Conservation (phyloP, 176 grass and related monocot species). For the Melocanna baccifera region DNA sequence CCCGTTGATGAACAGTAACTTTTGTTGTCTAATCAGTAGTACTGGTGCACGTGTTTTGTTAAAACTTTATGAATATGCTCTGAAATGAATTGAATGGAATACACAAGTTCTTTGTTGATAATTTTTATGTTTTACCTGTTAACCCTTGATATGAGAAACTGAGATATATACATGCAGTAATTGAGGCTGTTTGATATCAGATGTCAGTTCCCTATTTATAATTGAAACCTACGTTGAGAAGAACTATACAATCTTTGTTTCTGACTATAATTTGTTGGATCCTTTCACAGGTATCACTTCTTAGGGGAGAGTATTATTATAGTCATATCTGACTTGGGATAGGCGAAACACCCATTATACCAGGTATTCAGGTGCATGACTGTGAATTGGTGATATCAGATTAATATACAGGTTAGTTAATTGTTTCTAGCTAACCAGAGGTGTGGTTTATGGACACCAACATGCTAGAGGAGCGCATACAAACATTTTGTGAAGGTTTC, state of each 20-base stretch:
- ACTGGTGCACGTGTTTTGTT: not conserved
- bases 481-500: slow-evolving; percentile 71
- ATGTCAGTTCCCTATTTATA: not conserved
- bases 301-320: slow-evolving; percentile 54
- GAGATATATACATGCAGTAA: not conserved
- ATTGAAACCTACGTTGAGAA: not conserved
- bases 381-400: slow-evolving; percentile 57
- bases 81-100: slow-evolving; percentile 4
- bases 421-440: slow-evolving; percentile 69
- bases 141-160: not conserved
- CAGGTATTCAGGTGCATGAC: slow-evolving; percentile 58
- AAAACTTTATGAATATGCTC: not conserved
- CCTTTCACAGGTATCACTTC: slow-evolving; percentile 59
- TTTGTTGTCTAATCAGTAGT: not conserved
- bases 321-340: slow-evolving; percentile 58
- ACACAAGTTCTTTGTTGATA: not conserved
- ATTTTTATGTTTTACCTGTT: not conserved
- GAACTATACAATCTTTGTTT: not conserved
- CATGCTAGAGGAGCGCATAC: slow-evolving; percentile 54
- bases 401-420: slow-evolving; percentile 71
- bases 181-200: not conserved
- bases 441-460: slow-evolving; percentile 60
- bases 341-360: slow-evolving; percentile 52
- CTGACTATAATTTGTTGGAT: slow-evolving; percentile 30
- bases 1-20: not conserved